phyloP scores from a whole-genome alignment of 2,329 filamentous ascomycete species.

The Chaetothyriales sp. region DNA sequence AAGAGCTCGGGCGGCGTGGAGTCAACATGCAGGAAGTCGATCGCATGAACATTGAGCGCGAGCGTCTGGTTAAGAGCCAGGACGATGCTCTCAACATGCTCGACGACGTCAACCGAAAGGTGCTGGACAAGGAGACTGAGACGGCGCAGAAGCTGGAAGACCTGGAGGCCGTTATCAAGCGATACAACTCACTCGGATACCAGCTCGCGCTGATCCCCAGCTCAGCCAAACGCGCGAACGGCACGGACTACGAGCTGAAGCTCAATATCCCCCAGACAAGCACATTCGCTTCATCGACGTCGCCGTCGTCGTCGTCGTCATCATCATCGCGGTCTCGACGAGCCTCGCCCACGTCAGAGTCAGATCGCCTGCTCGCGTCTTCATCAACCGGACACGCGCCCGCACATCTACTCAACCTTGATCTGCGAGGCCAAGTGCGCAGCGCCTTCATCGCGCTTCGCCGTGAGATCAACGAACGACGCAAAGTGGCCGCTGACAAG shows the following conservation, averaged over 20 bases:
- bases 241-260: constrained; percentile 68
- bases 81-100: constrained; percentile 62
- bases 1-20: constrained; percentile 78
- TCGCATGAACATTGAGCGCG: constrained; percentile 91
- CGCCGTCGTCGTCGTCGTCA: constrained; percentile 4
- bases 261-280: constrained; percentile 52
- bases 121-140: constrained; percentile 76
- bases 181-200: constrained; percentile 88
- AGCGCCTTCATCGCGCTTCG: constrained; percentile 62
- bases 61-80: constrained; percentile 79
- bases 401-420: constrained; percentile 73
- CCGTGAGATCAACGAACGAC: constrained; percentile 84
- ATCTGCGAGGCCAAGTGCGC: constrained; percentile 72
- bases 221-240: constrained; percentile 73
- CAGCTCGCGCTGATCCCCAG: constrained; percentile 81
- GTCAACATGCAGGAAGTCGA: constrained; percentile 98
- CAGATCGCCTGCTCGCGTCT: constrained; percentile 70
- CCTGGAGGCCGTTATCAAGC: constrained; percentile 76
- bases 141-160: constrained; percentile 77
- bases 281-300: constrained; percentile 12
- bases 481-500: constrained; percentile 66
- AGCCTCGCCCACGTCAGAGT: constrained; percentile 33
- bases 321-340: constrained; percentile 9
- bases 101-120: constrained; percentile 71
- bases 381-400: constrained; percentile 63